A percentile compares a stretch with the other conserved stretches of the same genome.
phyloP scores from a whole-genome alignment of 805 yeast genomes.

The Candida piceae region DNA sequence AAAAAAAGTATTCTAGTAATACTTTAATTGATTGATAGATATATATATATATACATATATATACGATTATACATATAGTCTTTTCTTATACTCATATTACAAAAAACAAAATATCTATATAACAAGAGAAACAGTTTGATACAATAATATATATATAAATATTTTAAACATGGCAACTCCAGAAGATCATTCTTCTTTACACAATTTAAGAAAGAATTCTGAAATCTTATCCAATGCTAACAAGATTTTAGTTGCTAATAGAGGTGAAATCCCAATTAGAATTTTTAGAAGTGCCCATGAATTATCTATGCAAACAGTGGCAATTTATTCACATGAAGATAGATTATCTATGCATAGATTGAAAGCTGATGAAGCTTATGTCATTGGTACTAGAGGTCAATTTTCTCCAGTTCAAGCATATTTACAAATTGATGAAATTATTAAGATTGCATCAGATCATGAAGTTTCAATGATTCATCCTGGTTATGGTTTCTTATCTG shows the following conservation, averaged over 20 bases:
- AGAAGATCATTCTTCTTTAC: constrained; percentile 31
- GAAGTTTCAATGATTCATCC: constrained; percentile 86
- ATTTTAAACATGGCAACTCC: constrained; percentile 27
- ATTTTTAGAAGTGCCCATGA: constrained; percentile 98
- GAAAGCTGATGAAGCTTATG: constrained; percentile 92
- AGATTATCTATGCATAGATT: constrained; percentile 90
- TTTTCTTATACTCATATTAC: too few relatives aligned
- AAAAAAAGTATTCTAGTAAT: too few relatives aligned
- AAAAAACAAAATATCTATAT: too few relatives aligned
- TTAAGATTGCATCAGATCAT: constrained; percentile 74
- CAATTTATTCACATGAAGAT: constrained; percentile 95
- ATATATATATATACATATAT: too few relatives aligned
- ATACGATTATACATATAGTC: too few relatives aligned
- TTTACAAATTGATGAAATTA: constrained; percentile 91
- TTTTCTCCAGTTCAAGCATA: constrained; percentile 95
- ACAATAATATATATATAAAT: too few relatives aligned
- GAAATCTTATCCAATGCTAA: constrained; percentile 47
- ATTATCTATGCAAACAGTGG: constrained; percentile 93
- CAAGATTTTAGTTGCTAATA: constrained; percentile 72
- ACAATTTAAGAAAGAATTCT: constrained; percentile 36
- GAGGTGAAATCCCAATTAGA: constrained; percentile 83
- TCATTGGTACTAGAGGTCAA: constrained; percentile 84
- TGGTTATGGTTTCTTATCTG: constrained; percentile 61
- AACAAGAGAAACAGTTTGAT: too few relatives aligned
- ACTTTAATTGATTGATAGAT: too few relatives aligned